Evolutionary conservation across 768 basidiomycete genomes (phyloP), one percentile per base, ranked within the genome.

Genomic region (Lactarius trivialis): DNA sequence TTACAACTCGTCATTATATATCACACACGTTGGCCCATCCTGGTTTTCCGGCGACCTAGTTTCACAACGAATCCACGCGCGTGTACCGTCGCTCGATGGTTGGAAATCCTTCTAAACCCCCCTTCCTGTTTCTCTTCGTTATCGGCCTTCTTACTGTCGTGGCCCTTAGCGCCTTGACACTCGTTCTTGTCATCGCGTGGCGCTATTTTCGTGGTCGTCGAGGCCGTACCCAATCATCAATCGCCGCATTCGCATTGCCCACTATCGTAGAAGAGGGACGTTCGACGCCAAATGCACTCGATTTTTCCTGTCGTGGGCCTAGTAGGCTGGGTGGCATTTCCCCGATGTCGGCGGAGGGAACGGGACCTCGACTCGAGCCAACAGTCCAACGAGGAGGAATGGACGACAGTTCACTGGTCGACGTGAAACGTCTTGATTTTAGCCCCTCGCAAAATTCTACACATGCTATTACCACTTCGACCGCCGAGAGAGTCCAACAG

Each of bases 301-400:
- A 55, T 21, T 32, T 50, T 43, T 50, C 58, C 15, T 50, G n/a
- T 41, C 58, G 63, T 37, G 39, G 63, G 33, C 58, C 58, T 54
- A 64, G 53, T 45, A 43, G 57, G 48, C 52, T 59, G 58, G 62
- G 63, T 64, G 37, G 37, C 30, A 34, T 43, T 30, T 51, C 39
- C 24, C 53, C 63, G 41, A 28, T 17, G 36, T 50, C 45, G 54
- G 52, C 28, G 7, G 43, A 21, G 21, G 24, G n/a, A 41, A 19
- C 30, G 63, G 37, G n/a, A 43, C 24, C 17, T 52, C 58, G n/a
- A 60, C 21, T 30, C 37, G 52, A 60, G 58, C 21, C 30, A 26
- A 14, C 26, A 7, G 9, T 26, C 19, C 53, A 19, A 36, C 7
- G 30, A 2, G 48, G 30, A 2, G 48, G 54, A 60, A 41, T 32